Evolutionary conservation across 1,284 basidiomycete species (phyloP).

Genomic region (Salmacisia buchloeana): DNA sequence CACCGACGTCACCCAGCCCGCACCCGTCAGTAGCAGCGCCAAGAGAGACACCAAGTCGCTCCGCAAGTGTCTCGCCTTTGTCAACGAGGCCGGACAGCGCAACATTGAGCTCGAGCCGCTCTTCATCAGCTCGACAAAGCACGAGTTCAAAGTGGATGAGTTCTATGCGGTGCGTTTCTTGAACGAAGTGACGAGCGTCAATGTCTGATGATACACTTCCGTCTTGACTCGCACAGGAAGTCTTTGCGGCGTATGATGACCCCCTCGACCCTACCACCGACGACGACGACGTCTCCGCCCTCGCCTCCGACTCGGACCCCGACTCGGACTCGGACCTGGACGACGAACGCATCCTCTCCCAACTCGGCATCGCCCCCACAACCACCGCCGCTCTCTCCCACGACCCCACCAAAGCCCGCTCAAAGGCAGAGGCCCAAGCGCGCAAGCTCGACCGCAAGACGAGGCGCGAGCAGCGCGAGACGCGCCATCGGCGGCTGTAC

Average conservation of each 20-base stretch:
- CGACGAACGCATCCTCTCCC: background rate
- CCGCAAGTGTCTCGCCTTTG: background rate
- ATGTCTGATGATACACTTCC: conserved; percentile 6
- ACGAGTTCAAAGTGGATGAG: conserved; percentile 59
- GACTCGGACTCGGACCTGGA: background rate
- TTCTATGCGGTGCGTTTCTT: conserved; percentile 74
- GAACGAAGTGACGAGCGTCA: no score
- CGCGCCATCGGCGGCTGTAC: background rate
- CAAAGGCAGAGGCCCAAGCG: conserved; percentile 9
- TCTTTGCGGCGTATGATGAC: conserved; percentile 44
- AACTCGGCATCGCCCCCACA: background rate
- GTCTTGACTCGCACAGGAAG: conserved; percentile 25
- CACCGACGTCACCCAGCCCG: background rate
- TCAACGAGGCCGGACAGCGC: conserved; percentile 60
- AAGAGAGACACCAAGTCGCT: background rate
- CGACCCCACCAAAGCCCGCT: conserved; percentile 9
- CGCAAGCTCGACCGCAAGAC: background rate
- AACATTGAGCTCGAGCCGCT: conserved; percentile 83
- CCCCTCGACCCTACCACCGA: conserved; percentile 14
- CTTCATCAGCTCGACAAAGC: conserved; percentile 71
- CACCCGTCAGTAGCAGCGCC: no score
- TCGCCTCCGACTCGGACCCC: conserved; percentile 16
- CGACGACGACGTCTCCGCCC: conserved; percentile 15
- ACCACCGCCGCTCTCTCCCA: background rate
- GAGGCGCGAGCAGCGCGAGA: background rate